phyloP scores from a whole-genome alignment of 2,329 filamentous ascomycete genomes.

The Macrophomina tecta region DNA sequence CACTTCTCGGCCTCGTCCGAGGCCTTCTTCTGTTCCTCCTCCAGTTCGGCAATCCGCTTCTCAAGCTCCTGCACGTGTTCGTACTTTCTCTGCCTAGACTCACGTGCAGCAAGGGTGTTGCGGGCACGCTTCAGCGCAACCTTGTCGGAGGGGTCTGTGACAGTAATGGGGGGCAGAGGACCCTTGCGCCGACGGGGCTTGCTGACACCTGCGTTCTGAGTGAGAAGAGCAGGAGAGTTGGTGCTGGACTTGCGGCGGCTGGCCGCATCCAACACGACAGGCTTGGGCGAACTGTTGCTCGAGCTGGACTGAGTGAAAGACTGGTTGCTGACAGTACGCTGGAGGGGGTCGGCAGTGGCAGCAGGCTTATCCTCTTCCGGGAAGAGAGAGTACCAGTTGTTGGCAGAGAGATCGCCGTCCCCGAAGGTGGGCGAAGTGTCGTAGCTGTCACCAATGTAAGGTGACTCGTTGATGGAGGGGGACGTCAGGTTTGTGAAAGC shows the following conservation, averaged over 20 bases:
- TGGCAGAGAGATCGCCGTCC: slow-evolving; percentile 60
- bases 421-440: slow-evolving; percentile 81
- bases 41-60: slow-evolving; percentile 71
- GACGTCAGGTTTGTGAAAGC: slow-evolving; percentile 86
- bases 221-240: slow-evolving; percentile 53
- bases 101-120: slow-evolving; percentile 91
- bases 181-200: slow-evolving; percentile 77
- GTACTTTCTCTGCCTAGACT: slow-evolving; percentile 87
- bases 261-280: slow-evolving; percentile 35
- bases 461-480: slow-evolving; percentile 78
- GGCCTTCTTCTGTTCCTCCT: slow-evolving; percentile 56
- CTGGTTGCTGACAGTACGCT: slow-evolving; percentile 49
- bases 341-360: slow-evolving; percentile 42
- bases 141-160: slow-evolving; percentile 71
- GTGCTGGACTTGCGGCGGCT: slow-evolving; percentile 48
- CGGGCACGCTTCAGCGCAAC: slow-evolving; percentile 90
- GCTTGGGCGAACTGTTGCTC: slow-evolving; percentile 42
- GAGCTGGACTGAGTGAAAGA: slow-evolving; percentile 45
- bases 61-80: slow-evolving; percentile 77
- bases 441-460: slow-evolving; percentile 71
- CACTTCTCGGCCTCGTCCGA: slow-evolving; percentile 49
- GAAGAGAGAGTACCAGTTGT: slow-evolving; percentile 77
- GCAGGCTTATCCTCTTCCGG: slow-evolving; percentile 54
- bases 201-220: slow-evolving; percentile 74
- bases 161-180: slow-evolving; percentile 77